Evolutionary conservation across 345 rosid genomes (phyloP).

Genomic region (Aethionema arabicum): DNA sequence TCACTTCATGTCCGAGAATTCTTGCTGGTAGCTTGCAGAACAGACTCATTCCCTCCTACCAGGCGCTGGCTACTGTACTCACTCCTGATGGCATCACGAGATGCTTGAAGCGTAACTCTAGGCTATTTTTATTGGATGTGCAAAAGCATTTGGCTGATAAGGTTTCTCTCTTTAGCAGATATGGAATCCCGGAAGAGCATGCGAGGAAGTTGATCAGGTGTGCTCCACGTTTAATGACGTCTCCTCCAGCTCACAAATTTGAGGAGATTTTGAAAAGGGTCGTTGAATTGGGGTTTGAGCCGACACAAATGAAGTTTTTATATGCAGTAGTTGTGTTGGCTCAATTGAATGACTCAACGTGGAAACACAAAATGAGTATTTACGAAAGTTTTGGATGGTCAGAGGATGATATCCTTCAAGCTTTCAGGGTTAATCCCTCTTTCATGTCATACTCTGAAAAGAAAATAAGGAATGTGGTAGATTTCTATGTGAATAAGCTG

Average conservation of each 20-base stretch:
- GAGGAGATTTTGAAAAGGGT: no score
- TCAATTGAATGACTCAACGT: no score
- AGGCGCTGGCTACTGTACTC: constrained; percentile 5
- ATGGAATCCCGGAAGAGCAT: constrained; percentile 11
- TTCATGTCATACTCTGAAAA: no score
- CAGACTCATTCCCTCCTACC: not conserved
- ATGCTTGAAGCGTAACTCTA: not conserved
- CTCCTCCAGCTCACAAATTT: no score
- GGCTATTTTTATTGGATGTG: not conserved
- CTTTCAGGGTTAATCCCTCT: no score
- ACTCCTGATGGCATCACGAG: not conserved
- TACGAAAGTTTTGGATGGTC: no score
- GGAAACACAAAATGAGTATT: no score
- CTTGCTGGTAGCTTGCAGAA: constrained; percentile 7
- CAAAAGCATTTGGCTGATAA: constrained; percentile 5
- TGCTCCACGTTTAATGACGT: not conserved
- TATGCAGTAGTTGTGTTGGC: not conserved
- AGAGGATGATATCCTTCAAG: no score
- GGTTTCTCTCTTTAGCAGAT: not conserved
- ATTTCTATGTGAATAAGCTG: no score
- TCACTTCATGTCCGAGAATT: not conserved
- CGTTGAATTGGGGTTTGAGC: no score
- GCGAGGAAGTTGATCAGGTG: not conserved
- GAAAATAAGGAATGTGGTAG: no score
- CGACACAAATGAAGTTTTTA: no score